These are phyloP conservation scores for Staphylotrichum tortipilum DNA, from an alignment of 495 filamentous ascomycete species.

Conservation along the genomic window DNA sequence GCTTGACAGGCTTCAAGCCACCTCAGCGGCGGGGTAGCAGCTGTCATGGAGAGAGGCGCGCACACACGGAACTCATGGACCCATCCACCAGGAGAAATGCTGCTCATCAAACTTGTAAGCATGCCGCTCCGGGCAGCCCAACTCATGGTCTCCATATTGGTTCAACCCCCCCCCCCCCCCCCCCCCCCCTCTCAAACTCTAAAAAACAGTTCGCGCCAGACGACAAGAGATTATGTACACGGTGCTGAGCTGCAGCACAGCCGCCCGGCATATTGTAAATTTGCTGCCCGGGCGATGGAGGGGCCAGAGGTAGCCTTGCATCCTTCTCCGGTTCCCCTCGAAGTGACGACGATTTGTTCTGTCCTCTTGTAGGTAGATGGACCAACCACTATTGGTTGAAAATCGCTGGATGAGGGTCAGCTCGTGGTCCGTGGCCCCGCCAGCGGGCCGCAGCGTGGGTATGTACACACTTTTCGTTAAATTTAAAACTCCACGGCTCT, in stretches of 20 bases:
- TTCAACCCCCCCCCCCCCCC: background rate
- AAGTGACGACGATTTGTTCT: background rate
- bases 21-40: too few species aligned
- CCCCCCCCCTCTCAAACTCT: background rate
- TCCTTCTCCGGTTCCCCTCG: background rate
- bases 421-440: too few species aligned
- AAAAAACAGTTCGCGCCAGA: background rate
- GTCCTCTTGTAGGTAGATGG: slow-evolving; percentile 5
- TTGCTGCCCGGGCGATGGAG: background rate
- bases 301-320: background rate
- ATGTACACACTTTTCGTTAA: background rate
- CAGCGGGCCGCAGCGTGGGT: too few species aligned
- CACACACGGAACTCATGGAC: too few species aligned
- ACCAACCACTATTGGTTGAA: background rate
- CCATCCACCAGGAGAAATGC: background rate
- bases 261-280: too few species aligned
- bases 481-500: background rate
- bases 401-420: background rate
- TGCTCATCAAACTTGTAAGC: background rate
- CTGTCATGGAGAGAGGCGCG: too few species aligned
- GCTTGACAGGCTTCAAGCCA: too few species aligned
- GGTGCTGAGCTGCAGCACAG: background rate
- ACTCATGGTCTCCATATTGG: background rate
- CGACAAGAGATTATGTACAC: slow-evolving; percentile 13
- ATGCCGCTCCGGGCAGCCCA: background rate